Base-by-base conservation (phyloP, 2,329 filamentous ascomycete species). In the Talaromyces sp. region DNA sequence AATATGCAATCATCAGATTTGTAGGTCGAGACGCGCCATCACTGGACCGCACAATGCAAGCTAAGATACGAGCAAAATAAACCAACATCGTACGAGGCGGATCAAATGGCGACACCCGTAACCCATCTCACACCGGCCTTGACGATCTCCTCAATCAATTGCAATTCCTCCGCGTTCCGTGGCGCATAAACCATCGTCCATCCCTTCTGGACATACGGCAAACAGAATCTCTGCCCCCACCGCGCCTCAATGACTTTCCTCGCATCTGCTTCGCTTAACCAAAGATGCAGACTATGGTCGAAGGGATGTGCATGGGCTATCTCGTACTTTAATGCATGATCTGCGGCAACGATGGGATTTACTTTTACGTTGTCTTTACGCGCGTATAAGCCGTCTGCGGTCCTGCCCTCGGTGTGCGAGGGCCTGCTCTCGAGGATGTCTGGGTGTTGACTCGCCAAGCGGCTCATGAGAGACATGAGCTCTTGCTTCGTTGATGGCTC, bases 111-210 rank as follows among this genome's bases (percentile, higher is more conserved):
- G 23, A 63, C 58, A 14, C 50, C 50, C n/a, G 62, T 60, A 12
- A 54, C 62, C 62, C 57, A 60, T 23, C 52, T 44, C 46, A 44
- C 58, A 33, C 50, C 14, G 18, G 62, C 57, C 40, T n/a, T 60
- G 5, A 60, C 40, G 42, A 63, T 56, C 11, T 60, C 12, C 40
- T 60, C 62, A 48, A 63, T 35, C n/a, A 57, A 6, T 21, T 50
- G n/a, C 50, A 63, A 42, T 50, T 63, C 62, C 50, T 18, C 40
- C 7, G 11, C 35, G 40, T 60, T 56, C 25, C 62, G 39, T 3
- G 62, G 62, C n/a, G 62, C 62, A 44, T 63, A 63, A 31, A 63
- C 40, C 62, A 63, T 63, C 8, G 44, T 57, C 39, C 31, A 63
- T 1, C 58, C 62, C 12, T n/a, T 57, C 33, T 54, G 62, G 1